Percentiles rank a stretch among this genome's conserved stretches.
Evolutionary conservation across 805 yeast species (phyloP).

Genomic region (Wickerhamiella slavikovae): DNA sequence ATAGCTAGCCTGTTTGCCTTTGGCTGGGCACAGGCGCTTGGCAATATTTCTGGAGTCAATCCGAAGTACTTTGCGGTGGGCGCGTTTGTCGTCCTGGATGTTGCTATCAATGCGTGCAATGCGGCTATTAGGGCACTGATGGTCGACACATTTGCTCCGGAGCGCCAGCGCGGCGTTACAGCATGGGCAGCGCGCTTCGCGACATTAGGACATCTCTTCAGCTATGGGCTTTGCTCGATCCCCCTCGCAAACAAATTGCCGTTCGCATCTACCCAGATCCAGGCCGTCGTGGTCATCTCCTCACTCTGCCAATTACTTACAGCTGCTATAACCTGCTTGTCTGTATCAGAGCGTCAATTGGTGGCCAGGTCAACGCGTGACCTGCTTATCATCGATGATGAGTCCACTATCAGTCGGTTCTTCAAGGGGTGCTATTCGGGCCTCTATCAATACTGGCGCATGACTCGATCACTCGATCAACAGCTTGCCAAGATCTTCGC

Average conservation of each 20-base stretch:
- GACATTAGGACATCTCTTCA: constrained; percentile 36
- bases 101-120: constrained; percentile 37
- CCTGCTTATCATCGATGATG: too few species aligned
- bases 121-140: constrained; percentile 41
- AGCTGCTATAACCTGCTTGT: constrained; percentile 22
- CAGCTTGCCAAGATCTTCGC: constrained; percentile 31
- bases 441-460: constrained; percentile 3
- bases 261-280: constrained; percentile 31
- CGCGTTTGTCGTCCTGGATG: constrained; percentile 36
- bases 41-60: too few species aligned
- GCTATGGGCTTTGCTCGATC: constrained; percentile 32
- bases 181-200: constrained; percentile 52
- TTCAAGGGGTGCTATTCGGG: constrained; percentile 7
- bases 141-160: constrained; percentile 36
- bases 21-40: constrained; percentile 21
- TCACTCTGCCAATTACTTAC: constrained; percentile 22
- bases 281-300: constrained; percentile 26
- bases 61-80: constrained; percentile 15
- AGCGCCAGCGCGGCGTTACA: constrained; percentile 37
- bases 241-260: constrained; percentile 22
- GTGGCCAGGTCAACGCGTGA: too few species aligned
- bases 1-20: constrained; percentile 24
- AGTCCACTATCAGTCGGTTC: constrained; percentile 17
- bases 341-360: constrained; percentile 31
- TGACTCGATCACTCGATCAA: constrained; percentile 22